Conservation (phyloP, 306 rosid species). For the Cucurbita pepo region DNA sequence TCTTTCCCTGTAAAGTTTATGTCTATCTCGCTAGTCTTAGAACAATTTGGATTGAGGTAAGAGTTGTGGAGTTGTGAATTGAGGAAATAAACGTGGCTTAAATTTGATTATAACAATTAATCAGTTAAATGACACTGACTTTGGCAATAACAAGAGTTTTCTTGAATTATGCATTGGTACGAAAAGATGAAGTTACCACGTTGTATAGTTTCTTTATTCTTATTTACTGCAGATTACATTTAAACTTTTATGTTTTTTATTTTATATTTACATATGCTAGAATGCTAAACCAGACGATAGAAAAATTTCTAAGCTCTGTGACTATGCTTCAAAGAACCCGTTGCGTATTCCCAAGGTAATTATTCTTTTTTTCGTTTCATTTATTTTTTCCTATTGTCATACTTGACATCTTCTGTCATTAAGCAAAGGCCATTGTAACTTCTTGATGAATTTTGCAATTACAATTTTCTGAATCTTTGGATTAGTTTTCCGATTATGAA, state of each 20-base stretch:
- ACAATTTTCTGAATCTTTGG: not conserved
- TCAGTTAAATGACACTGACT: not conserved
- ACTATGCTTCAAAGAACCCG: conserved; percentile 37
- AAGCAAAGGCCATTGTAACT: not conserved
- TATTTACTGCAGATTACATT: not conserved
- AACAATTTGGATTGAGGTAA: not conserved
- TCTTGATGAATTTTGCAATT: not conserved
- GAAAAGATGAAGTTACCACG: not conserved
- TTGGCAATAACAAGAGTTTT: not conserved
- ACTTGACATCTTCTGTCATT: not conserved
- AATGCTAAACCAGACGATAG: conserved; percentile 41
- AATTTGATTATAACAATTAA: not conserved
- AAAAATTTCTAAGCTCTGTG: conserved; percentile 39
- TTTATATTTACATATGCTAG: conserved; percentile 9
- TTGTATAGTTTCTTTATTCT: not conserved
- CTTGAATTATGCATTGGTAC: not conserved
- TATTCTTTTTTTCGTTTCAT: not conserved
- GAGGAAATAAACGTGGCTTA: not conserved
- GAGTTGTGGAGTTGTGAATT: not conserved
- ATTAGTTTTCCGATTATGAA: not conserved
- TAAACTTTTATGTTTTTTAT: not conserved
- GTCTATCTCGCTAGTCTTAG: not conserved
- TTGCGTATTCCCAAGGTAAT: conserved; percentile 44
- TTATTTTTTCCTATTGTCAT: not conserved
- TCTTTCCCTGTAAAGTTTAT: not conserved